phyloP scores from a whole-genome alignment of 495 filamentous ascomycete genomes.

The Podospora didyma region DNA sequence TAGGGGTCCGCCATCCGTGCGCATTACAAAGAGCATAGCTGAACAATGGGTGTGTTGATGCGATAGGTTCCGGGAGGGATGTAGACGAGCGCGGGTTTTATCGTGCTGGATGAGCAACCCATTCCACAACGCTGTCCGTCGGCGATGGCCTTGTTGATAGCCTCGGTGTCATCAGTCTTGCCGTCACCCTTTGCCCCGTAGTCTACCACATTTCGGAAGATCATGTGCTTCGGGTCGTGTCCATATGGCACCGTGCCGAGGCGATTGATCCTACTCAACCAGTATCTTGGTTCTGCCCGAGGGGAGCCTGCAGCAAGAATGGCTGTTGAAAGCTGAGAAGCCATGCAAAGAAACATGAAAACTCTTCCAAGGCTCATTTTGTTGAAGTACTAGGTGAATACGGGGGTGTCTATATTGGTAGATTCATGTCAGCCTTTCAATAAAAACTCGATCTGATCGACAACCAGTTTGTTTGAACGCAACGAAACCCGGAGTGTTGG shows the following conservation, averaged over 20 bases:
- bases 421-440: too few species aligned
- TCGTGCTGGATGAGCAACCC: slow-evolving; percentile 79
- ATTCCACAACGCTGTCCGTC: slow-evolving; percentile 72
- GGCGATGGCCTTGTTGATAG: slow-evolving; percentile 83
- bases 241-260: slow-evolving; percentile 67
- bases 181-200: slow-evolving; percentile 63
- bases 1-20: slow-evolving; percentile 58
- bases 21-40: slow-evolving; percentile 86
- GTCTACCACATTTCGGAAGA: slow-evolving; percentile 87
- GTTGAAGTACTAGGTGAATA: too few species aligned
- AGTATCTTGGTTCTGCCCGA: slow-evolving; percentile 51
- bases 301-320: too few species aligned
- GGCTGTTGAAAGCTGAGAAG: too few species aligned
- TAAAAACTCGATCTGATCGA: too few species aligned
- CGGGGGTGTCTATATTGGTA: too few species aligned
- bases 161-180: slow-evolving; percentile 75
- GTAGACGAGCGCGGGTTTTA: slow-evolving; percentile 69
- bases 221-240: slow-evolving; percentile 54
- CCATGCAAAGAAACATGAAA: too few species aligned
- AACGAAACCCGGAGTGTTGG: too few species aligned
- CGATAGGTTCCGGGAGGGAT: slow-evolving; percentile 77
- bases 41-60: slow-evolving; percentile 62
- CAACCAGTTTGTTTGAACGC: too few species aligned
- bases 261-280: slow-evolving; percentile 69
- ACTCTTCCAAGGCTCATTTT: too few species aligned